Percentiles rank a stretch among this genome's conserved stretches.
Evolutionary conservation across 129 eudicot species (phyloP).

Genomic region (Artemisia tridentata): DNA sequence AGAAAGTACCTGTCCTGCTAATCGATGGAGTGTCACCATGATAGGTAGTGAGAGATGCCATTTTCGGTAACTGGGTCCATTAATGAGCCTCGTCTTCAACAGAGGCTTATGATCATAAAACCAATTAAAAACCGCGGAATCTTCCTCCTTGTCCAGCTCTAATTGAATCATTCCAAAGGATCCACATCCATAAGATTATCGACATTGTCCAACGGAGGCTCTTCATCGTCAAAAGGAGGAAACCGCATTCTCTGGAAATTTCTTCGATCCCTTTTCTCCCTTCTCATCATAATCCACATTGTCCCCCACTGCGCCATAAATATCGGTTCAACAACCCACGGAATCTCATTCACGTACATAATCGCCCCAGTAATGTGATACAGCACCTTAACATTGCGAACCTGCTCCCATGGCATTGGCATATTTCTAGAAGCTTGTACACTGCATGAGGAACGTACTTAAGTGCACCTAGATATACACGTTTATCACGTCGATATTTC

Average conservation of each 20-base stretch:
- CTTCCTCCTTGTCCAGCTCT: conserved; percentile 96
- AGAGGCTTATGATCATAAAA: conserved; percentile 97
- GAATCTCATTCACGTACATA: conserved; percentile 94
- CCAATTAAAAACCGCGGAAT: conserved; percentile 96
- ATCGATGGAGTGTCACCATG: conserved; percentile 95
- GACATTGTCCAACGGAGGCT: conserved; percentile 96
- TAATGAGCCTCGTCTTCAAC: conserved; percentile 88
- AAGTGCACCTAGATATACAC: conserved; percentile 94
- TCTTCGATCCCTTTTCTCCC: conserved; percentile 93
- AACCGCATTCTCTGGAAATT: conserved; percentile 62
- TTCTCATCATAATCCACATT: conserved; percentile 99
- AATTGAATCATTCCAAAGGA: conserved; percentile 90
- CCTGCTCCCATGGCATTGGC: conserved; percentile 99
- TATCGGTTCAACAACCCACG: conserved; percentile 99
- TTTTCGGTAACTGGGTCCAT: conserved; percentile 93
- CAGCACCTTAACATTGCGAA: conserved; percentile 91
- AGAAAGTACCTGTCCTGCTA: conserved; percentile 93
- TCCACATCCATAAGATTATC: conserved; percentile 96
- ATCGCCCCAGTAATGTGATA: conserved; percentile 98
- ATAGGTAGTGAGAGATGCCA: conserved; percentile 99
- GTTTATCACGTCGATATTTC: conserved; percentile 90
- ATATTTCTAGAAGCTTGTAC: conserved; percentile 95
- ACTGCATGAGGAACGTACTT: conserved; percentile 98
- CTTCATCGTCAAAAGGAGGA: conserved; percentile 92
- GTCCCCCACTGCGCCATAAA: conserved; percentile 99